These are phyloP conservation scores for Pythium apleroticum DNA, from an alignment of 352 stramenopile species.

Conservation along the genomic window DNA sequence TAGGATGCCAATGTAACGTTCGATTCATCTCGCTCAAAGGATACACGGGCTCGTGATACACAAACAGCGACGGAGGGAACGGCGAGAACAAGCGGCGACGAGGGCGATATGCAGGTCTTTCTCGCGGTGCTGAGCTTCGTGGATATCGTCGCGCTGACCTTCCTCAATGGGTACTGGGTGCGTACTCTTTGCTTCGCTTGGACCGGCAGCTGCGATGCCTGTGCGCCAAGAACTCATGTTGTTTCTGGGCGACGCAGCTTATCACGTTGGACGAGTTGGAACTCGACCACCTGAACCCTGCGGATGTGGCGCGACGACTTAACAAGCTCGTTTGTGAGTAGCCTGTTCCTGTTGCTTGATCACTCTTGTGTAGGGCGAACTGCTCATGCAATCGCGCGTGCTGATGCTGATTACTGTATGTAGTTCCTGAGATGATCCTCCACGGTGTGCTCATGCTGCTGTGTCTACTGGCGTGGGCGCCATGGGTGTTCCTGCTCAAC, in stretches of 20 bases:
- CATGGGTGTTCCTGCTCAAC: conserved; percentile 80
- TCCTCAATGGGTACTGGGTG: conserved; percentile 88
- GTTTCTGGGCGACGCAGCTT: conserved; percentile 36
- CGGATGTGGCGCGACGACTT: conserved; percentile 79
- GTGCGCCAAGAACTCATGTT: background rate
- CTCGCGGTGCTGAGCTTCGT: conserved; percentile 81
- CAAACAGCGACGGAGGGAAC: conserved; percentile 3
- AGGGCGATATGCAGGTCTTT: conserved; percentile 58
- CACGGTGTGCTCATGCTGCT: conserved; percentile 77
- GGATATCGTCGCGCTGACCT: conserved; percentile 83
- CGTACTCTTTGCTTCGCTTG: conserved; percentile 14
- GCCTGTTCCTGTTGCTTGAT: background rate
- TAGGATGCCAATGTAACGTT: conserved; percentile 9
- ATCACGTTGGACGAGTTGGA: conserved; percentile 87
- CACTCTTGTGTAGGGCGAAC: background rate
- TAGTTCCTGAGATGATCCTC: conserved; percentile 80
- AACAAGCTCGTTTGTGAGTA: conserved; percentile 72
- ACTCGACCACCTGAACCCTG: conserved; percentile 85
- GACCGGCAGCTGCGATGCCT: background rate
- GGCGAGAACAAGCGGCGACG: background rate
- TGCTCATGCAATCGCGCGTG: background rate
- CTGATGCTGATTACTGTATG: background rate
- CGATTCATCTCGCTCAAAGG: conserved; percentile 9
- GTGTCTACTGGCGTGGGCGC: conserved; percentile 70
- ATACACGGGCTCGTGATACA: conserved; percentile 13